Evolutionary conservation across 2,329 filamentous ascomycete species (phyloP), one percentile per base, ranked within the genome.

Genomic region (Ophioceras dolichostomum): DNA sequence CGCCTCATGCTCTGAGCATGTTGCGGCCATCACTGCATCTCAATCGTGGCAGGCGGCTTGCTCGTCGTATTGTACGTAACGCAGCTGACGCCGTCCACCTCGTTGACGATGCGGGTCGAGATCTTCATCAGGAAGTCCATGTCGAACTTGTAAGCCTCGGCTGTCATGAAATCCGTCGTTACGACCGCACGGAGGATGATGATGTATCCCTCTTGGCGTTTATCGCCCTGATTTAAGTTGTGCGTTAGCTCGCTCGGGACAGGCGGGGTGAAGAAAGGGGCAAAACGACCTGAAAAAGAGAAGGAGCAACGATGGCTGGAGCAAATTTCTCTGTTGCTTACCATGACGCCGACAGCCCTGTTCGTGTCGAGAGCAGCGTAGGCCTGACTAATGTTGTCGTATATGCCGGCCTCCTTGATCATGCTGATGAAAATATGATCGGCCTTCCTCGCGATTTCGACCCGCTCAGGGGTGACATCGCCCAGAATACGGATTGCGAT

Each of bases 401-500:
- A 89, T 17, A 87, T 57, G 10, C 82, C 83, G 0, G 79, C 79
- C 39, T 73, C 71, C 49, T 65, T 68, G 60, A 89, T 88, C 68
- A 79, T 77, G 43, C 70, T 68, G 47, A 88, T 86, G 61, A 83
- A 88, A 51, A 89, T 88, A 51, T 75, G 53, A 50, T 88, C 84
- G 2, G 83, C 83, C 53, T 82, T 66, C n/a, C 83, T 65, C 2
- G 76, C 84, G 44, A 94, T 91, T 39, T 76, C 74, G 13, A 94
- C 80, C 30, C 81, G 74, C 53, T 88, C 82, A 2, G 68, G 70
- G 1, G 84, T 94, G 12, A 94, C 79, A 48, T 93, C 87, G 26
- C 88, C 88, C 1, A 94, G 65, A 42, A 94, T 80, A 37, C 84
- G 72, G 47, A 91, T 83, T 12, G 73, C 85, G 42, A 93, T 76